A percentile compares a stretch with the other conserved stretches of the same genome.
Evolutionary conservation across 768 basidiomycete species (phyloP).

Genomic region (Udeniomyces megalosporus): DNA sequence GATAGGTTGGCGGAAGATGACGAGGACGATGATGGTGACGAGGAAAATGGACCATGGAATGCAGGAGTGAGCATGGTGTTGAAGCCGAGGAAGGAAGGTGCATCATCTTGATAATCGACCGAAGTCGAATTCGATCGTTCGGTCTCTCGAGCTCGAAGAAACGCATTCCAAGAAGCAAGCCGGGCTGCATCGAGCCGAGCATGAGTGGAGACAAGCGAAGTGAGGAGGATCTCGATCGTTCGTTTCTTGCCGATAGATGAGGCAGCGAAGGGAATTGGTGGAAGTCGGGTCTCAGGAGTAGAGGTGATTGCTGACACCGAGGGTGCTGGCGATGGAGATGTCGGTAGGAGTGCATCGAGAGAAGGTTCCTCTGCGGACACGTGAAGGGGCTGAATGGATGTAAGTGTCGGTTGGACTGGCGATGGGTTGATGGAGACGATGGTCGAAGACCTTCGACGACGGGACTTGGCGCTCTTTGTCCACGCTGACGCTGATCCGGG

Average conservation of each 20-base stretch:
- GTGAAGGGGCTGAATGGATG: neutral
- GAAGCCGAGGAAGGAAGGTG: constrained; percentile 52
- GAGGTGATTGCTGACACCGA: neutral
- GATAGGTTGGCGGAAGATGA: too few species aligned
- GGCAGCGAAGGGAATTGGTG: neutral
- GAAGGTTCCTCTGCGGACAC: constrained; percentile 9
- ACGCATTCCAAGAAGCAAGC: constrained; percentile 73
- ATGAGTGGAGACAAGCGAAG: constrained; percentile 63
- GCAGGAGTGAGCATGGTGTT: constrained; percentile 71
- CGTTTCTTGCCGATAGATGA: constrained; percentile 25
- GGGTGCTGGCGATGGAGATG: neutral
- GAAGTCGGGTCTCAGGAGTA: neutral
- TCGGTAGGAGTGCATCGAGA: neutral
- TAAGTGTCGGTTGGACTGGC: constrained; percentile 1
- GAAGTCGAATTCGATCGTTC: constrained; percentile 40
- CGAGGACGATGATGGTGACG: constrained; percentile 37
- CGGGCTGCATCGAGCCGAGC: constrained; percentile 55
- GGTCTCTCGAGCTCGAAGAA: constrained; percentile 35
- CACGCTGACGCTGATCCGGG: too few species aligned
- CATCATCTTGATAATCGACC: constrained; percentile 32
- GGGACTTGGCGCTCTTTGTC: neutral
- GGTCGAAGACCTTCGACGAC: constrained; percentile 4
- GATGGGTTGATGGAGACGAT: constrained; percentile 15
- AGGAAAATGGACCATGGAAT: too few species aligned
- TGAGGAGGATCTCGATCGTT: constrained; percentile 55